Conservation (phyloP, 2,329 filamentous ascomycete genomes). For the Monilinia polystroma region DNA sequence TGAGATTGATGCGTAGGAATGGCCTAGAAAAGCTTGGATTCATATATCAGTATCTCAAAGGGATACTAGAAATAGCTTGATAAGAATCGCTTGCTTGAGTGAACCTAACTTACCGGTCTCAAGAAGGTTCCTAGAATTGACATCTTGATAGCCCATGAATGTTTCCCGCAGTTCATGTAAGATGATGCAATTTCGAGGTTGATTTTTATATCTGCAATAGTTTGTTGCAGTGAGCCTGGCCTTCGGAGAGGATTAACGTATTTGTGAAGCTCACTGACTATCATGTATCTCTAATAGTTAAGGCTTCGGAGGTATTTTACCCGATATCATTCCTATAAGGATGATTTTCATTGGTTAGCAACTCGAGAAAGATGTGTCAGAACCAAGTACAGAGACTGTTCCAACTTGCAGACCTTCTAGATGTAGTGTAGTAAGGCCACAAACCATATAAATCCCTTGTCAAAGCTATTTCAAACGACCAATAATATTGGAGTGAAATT, state of each 20-base stretch:
- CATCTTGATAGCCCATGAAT: neutral
- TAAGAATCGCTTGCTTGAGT: neutral
- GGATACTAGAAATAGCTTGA: neutral
- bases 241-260: neutral
- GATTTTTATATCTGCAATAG: neutral
- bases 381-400: neutral
- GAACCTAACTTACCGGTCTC: neutral
- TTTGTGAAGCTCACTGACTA: neutral
- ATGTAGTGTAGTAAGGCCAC: neutral
- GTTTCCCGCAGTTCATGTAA: neutral
- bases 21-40: neutral
- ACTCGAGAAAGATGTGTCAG: neutral
- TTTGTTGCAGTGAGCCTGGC: neutral
- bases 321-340: neutral
- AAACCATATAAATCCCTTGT: no score
- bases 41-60: no score
- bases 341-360: neutral
- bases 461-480: neutral
- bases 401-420: neutral
- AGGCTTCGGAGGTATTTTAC: neutral
- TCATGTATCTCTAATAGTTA: neutral
- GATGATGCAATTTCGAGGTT: neutral
- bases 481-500: neutral
- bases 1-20: no score
- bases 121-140: neutral